Base-by-base conservation (phyloP, 2,329 filamentous ascomycete species). In the Calonectria pteridis region DNA sequence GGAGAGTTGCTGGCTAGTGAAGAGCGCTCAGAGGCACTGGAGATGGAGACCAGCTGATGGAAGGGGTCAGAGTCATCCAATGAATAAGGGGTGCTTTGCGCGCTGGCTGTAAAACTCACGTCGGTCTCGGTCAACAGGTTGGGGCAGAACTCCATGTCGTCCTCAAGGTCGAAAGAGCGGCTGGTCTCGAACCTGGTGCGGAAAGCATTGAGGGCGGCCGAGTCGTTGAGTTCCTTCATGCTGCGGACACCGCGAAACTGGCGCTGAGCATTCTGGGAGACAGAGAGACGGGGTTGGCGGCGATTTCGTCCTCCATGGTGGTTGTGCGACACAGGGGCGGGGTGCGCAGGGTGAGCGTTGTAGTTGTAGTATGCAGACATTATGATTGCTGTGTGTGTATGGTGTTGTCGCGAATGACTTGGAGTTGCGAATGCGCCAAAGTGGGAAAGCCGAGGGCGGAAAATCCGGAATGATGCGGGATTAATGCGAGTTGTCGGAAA, bases 131-230 rank as follows among this genome's bases (percentile, higher is more conserved):
- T 98, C 87, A 98, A 89, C 79, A 98, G 91, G 84, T 93, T 93
- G 76, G 96, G 96, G 86, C 96, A 98, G 86, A 98, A 98, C 85
- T 98, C 94, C 87, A 98, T 90, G 84, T 98, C 96, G 84, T 98
- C 96, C 82, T 98, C 96, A 75, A 98, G 90, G 80, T 98, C 96
- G 82, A 98, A 98, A 13, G 96, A 98, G 73, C 95, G 92, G 73
- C 94, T 95, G 77, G 95, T 94, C 87, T 98, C 96, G 80, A 98
- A 98, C 82, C 95, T 93, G 78, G 92, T 92, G 79, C 96, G 94
- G 88, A 98, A 98, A 76, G 93, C 92, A 74, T 91, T 90, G 73
- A 97, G 88, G 65, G 93, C 91, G 26, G 92, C 92, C n/a, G 93
- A 90, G 85, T 98, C 95, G 80, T 92, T 92, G 76, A 95, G 87